These are phyloP conservation scores for Zoysia pacifica DNA, from an alignment of 176 grass and related monocot genomes.

Conservation along the genomic window DNA sequence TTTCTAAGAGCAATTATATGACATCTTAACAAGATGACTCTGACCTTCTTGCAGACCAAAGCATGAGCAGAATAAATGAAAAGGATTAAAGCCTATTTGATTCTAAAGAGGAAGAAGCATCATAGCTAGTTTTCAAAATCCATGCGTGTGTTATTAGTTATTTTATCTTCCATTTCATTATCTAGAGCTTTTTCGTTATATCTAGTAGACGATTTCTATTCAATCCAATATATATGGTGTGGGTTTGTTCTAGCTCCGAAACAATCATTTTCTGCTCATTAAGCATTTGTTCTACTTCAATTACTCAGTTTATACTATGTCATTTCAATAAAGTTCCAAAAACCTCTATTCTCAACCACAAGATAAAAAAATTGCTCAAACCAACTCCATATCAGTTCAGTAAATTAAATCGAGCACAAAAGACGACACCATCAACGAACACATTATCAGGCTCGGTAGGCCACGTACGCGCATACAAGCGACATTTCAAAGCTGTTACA, in stretches of 20 bases:
- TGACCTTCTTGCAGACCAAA: conserved; percentile 34
- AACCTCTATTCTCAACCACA: neutral
- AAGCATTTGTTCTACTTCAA: neutral
- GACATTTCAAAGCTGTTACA: neutral
- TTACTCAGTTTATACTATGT: neutral
- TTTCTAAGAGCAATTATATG: neutral
- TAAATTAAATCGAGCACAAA: neutral
- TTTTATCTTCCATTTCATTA: conserved; percentile 27
- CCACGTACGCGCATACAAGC: neutral
- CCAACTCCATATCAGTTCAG: neutral
- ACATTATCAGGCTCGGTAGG: neutral
- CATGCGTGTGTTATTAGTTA: neutral
- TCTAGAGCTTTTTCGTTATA: conserved; percentile 32
- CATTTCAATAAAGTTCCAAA: conserved; percentile 1
- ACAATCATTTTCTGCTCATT: neutral
- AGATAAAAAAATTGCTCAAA: neutral
- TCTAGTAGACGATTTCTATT: neutral
- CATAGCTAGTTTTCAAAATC: neutral
- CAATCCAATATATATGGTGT: conserved; percentile 21
- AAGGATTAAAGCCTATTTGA: conserved; percentile 6
- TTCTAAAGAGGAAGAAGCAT: conserved; percentile 4
- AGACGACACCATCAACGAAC: neutral
- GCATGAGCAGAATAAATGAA: conserved; percentile 15
- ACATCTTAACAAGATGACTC: conserved; percentile 12
- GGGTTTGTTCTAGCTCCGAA: neutral